Evolutionary conservation across 106 monocot genomes (phyloP), one percentile per base, ranked within the genome.

Genomic region (Dendrobium chrysotoxum): DNA sequence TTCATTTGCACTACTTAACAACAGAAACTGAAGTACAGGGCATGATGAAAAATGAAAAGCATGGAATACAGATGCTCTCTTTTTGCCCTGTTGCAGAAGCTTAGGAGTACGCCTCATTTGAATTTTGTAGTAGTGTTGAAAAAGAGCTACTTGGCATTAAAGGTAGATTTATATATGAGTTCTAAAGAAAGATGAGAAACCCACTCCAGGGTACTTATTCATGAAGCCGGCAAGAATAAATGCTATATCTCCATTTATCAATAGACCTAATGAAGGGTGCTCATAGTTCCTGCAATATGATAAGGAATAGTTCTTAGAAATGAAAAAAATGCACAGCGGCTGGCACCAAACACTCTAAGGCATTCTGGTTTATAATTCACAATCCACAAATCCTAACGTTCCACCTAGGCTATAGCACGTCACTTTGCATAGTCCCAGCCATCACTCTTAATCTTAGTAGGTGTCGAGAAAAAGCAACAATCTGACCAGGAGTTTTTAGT

Each of bases 401-500:
- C 53, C 58, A 72, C 70, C 54, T 6, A 40, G 9, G 64, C 15
- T 17, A 53, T 2, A 20, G 72, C 9, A 72, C 66, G 82, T 88
- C 78, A 86, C 25, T 35, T 81, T 12, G 72, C 64, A 23, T 54
- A 81, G 66, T 84, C 86, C 57, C 83, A 77, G 18, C 87, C 80
- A 44, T 87, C 86, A 50, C 81, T 87, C 81, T 88, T 90, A 68
- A 83, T 80, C 84, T 90, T 90, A 71, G 82, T 84, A 40, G 88
- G 81, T 80, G 86, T 82, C n/a, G 92, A 83, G 84, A 90, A 86
- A 79, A 86, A 90, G 78, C 92, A 92, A 84, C 81, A 84, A 57
- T 90, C 79, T 54, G 78, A 41, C 90, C 92, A 92, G 76, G 67
- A 81, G 81, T 82, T 87, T 78, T 84, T 92, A 40, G 61, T 58